Percentiles rank a stretch among this genome's conserved stretches.
Evolutionary conservation across 192 early-diverging fungal genomes (phyloP).

Genomic region (Spizellomyces sp.): DNA sequence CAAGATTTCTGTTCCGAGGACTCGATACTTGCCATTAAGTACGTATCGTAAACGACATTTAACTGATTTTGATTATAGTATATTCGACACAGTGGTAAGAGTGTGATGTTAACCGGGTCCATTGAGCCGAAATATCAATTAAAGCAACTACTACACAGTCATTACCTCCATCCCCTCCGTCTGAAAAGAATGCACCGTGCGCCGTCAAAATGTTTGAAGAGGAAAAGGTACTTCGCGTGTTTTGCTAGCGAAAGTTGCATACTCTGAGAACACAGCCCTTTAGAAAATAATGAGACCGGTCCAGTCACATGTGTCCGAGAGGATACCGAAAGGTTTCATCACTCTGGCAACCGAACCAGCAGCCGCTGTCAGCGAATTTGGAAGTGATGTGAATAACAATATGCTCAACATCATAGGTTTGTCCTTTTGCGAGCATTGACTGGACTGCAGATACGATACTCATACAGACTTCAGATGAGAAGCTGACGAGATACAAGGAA

Average conservation of each 20-base stretch:
- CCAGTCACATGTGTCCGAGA: conserved; percentile 39
- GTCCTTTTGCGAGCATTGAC: neutral
- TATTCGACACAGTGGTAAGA: conserved; percentile 36
- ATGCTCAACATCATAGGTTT: conserved; percentile 35
- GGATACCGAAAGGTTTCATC: conserved; percentile 53
- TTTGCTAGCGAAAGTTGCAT: no score
- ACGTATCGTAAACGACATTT: conserved; percentile 30
- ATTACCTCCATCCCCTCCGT: neutral
- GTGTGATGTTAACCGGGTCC: neutral
- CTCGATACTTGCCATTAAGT: conserved; percentile 32
- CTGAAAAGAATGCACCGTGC: no score
- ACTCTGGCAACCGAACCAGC: conserved; percentile 47
- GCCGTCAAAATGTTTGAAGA: no score
- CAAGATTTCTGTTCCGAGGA: conserved; percentile 13
- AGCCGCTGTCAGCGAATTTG: conserved; percentile 43
- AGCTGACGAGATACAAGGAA: conserved; percentile 55
- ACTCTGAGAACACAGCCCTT: no score
- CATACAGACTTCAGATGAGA: conserved; percentile 44
- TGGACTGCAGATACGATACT: conserved; percentile 1
- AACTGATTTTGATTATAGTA: conserved; percentile 36
- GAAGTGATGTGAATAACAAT: conserved; percentile 29
- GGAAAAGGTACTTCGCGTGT: no score
- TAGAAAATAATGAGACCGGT: conserved; percentile 22
- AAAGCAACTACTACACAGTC: neutral
- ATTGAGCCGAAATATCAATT: no score